Percentiles rank a stretch among this genome's conserved stretches.
Conservation (phyloP, 192 early-diverging fungal species). For the Phycomyces nitens region DNA sequence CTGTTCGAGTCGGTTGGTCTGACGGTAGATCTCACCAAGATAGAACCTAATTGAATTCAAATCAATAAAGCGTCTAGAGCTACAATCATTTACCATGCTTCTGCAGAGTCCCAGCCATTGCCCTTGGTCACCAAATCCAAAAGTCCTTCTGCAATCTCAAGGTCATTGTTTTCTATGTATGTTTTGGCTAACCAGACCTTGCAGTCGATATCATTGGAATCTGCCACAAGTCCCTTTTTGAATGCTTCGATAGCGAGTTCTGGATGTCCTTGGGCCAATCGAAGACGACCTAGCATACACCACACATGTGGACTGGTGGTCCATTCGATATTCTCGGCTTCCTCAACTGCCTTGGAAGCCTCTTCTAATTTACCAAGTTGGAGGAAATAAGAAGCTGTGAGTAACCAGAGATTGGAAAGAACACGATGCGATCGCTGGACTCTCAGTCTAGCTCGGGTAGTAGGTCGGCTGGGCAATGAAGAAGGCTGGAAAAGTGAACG, state of each 20-base stretch:
- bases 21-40: conserved; percentile 46
- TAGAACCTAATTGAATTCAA: conserved; percentile 33
- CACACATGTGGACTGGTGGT: conserved; percentile 47
- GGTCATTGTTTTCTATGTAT: conserved; percentile 39
- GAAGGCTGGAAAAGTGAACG: conserved; percentile 37
- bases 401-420: conserved; percentile 52
- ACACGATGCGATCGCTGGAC: conserved; percentile 41
- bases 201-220: conserved; percentile 39
- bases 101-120: conserved; percentile 59
- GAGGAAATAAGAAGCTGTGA: conserved; percentile 49
- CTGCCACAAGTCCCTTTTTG: conserved; percentile 44
- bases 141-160: conserved; percentile 52
- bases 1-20: conserved; percentile 35
- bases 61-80: conserved; percentile 3
- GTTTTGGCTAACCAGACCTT: conserved; percentile 43
- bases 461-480: conserved; percentile 21
- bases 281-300: conserved; percentile 48
- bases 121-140: conserved; percentile 47
- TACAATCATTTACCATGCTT: conserved; percentile 55
- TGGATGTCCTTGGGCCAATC: conserved; percentile 32
- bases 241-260: conserved; percentile 45
- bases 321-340: conserved; percentile 49
- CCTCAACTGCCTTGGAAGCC: conserved; percentile 51
- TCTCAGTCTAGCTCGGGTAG: conserved; percentile 35
- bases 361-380: conserved; percentile 49